Evolutionary conservation across 257 asterid genomes (phyloP), one percentile per base, ranked within the genome.

Genomic region (Paraleonurus japonicus): DNA sequence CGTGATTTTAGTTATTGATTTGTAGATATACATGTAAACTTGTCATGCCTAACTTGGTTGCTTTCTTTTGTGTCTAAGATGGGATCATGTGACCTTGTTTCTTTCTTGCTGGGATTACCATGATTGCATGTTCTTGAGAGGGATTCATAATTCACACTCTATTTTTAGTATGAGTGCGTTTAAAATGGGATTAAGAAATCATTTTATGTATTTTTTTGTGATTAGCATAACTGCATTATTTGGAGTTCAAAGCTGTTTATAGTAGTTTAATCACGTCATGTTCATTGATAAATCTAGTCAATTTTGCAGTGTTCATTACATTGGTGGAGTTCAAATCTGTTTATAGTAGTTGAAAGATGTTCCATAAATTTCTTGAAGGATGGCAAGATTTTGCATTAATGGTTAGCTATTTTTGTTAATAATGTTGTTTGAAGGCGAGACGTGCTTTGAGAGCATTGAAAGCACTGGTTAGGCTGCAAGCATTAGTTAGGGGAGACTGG

Each of bases 391-490:
- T 55, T 60, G 7, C 12, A 6, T 7, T 27, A 8, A 9, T 11
- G 22, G n/a, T n/a, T 28, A 19, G 10, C 3, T 13, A 17, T 54
- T n/a, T 37, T 26, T 75, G 57, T 22, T 15, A 61, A 61, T 54
- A 13, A 2, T 23, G 9, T 39, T 74, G 64, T 71, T 65, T 65
- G 74, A 61, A 95, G 99, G 99, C 99, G 13, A 85, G 85, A 48
- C 89, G 95, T 0, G 99, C 98, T 48, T 78, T 95, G 71, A 86
- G 94, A 84, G 99, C 99, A 13, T 64, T 95, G 70, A 92, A 69
- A 79, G 96, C 97, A 1, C 65, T 95, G 68, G 99, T 95, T n/a
- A 80, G 97, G 60, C 84, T 95, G 28, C 98, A 95, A 83, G 98
- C 99, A 5, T 87, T 92, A 51, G 92, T 95, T 33, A 93, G 99